A percentile compares a stretch with the other conserved stretches of the same genome.
phyloP scores from a whole-genome alignment of 257 asterid genomes.

The Ophiorrhiza pumila region DNA sequence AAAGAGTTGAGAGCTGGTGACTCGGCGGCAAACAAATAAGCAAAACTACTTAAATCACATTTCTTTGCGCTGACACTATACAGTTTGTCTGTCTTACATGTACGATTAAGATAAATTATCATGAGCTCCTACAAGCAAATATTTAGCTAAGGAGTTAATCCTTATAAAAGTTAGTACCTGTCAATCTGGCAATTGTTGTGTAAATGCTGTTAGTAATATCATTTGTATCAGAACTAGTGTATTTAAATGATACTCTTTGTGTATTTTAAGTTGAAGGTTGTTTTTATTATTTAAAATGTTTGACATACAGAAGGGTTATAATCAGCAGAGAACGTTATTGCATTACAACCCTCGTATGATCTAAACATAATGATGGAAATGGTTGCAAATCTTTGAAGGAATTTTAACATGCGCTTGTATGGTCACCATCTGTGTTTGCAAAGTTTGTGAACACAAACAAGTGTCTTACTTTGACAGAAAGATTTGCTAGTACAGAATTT shows the following conservation, averaged over 20 bases:
- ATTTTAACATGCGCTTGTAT: background rate
- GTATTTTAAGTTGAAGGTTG: too few species aligned
- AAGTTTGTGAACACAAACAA: background rate
- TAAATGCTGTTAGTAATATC: conserved; percentile 27
- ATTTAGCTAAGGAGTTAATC: conserved; percentile 18
- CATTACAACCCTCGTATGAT: background rate
- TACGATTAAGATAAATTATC: conserved; percentile 12
- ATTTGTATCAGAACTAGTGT: background rate
- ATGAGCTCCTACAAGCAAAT: conserved; percentile 23
- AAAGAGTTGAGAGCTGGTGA: conserved; percentile 60
- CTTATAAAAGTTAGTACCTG: conserved; percentile 1
- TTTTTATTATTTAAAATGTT: background rate
- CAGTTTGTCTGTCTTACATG: conserved; percentile 10
- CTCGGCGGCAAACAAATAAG: conserved; percentile 38
- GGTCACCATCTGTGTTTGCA: background rate
- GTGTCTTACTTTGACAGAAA: background rate
- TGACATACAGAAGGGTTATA: background rate
- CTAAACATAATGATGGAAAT: background rate
- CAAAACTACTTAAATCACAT: background rate
- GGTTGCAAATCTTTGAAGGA: background rate
- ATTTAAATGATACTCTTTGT: too few species aligned
- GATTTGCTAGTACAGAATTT: background rate
- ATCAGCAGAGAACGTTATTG: too few species aligned
- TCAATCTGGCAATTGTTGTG: conserved; percentile 22
- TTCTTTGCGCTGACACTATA: conserved; percentile 14